A percentile compares a stretch with the other conserved stretches of the same genome.
Evolutionary conservation across 306 rosid genomes (phyloP).

Genomic region (Vigna hirtella): DNA sequence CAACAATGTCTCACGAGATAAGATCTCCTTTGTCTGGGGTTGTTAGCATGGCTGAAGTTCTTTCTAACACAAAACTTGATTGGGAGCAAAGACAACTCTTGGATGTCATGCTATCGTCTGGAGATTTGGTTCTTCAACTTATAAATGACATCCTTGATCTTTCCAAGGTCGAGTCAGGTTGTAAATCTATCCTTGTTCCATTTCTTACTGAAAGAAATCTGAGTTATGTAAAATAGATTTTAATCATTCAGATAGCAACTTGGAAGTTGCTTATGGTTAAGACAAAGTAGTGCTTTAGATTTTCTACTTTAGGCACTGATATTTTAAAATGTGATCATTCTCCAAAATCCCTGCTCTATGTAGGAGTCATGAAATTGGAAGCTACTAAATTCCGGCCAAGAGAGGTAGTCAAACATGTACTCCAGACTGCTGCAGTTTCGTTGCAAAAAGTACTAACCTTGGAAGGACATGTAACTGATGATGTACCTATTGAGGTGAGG

Average conservation of each 20-base stretch:
- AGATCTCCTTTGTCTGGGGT: constrained; percentile 94
- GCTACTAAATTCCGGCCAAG: constrained; percentile 90
- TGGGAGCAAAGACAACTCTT: constrained; percentile 77
- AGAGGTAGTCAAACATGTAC: constrained; percentile 82
- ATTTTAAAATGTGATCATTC: constrained; percentile 1
- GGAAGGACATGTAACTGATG: constrained; percentile 82
- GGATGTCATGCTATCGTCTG: constrained; percentile 91
- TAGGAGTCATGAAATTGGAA: constrained; percentile 96
- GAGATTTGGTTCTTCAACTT: constrained; percentile 95
- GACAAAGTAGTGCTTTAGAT: constrained; percentile 19
- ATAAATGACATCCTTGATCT: constrained; percentile 96
- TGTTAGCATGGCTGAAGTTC: constrained; percentile 95
- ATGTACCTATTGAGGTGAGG: constrained; percentile 85
- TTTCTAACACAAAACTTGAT: constrained; percentile 83
- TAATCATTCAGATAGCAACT: background rate
- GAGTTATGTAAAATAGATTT: background rate
- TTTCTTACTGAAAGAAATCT: background rate
- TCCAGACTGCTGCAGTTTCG: constrained; percentile 93
- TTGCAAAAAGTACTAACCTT: constrained; percentile 73
- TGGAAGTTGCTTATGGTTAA: background rate
- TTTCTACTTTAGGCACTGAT: constrained; percentile 10
- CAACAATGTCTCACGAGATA: constrained; percentile 98
- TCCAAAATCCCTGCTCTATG: constrained; percentile 2
- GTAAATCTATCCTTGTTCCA: constrained; percentile 38
- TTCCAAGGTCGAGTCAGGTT: constrained; percentile 97